These are phyloP conservation scores for Pichia sp. DNA, from an alignment of 1,139 yeast species.

Conservation along the genomic window DNA sequence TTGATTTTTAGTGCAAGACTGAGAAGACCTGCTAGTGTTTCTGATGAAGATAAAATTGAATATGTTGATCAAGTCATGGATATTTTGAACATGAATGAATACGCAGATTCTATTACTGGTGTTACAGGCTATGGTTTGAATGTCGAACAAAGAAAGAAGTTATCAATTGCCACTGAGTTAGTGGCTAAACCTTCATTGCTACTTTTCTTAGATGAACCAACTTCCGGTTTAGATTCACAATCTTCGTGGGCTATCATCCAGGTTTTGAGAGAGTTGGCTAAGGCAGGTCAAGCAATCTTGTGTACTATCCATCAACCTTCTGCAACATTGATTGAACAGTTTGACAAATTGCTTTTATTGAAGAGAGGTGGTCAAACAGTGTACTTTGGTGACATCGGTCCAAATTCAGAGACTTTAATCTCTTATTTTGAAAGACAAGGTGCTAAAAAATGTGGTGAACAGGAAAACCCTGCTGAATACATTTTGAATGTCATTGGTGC, in stretches of 20 bases:
- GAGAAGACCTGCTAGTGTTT: constrained; percentile 43
- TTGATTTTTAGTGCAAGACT: constrained; percentile 48
- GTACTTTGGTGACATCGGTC: constrained; percentile 55
- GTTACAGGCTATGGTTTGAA: constrained; percentile 50
- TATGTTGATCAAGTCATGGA: constrained; percentile 48
- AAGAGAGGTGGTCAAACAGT: constrained; percentile 52
- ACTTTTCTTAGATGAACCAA: constrained; percentile 48
- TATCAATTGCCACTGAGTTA: constrained; percentile 44
- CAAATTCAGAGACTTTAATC: constrained; percentile 42
- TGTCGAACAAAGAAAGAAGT: constrained; percentile 45
- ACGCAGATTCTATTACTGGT: constrained; percentile 54
- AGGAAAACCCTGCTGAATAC: constrained; percentile 54
- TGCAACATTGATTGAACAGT: constrained; percentile 46
- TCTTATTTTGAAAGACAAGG: constrained; percentile 51
- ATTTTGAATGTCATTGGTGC: constrained; percentile 56
- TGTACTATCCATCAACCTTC: constrained; percentile 59
- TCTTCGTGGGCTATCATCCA: constrained; percentile 49
- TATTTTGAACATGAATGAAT: constrained; percentile 45
- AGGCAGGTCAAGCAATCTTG: constrained; percentile 47
- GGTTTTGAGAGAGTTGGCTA: constrained; percentile 39
- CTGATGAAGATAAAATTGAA: constrained; percentile 42
- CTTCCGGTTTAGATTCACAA: constrained; percentile 52
- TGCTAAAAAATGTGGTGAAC: constrained; percentile 43
- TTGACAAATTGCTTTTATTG: constrained; percentile 41
- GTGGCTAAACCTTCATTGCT: constrained; percentile 48